These are phyloP conservation scores for Colletotrichum sp. DNA, from an alignment of 2,329 filamentous ascomycete species.

Conservation along the genomic window DNA sequence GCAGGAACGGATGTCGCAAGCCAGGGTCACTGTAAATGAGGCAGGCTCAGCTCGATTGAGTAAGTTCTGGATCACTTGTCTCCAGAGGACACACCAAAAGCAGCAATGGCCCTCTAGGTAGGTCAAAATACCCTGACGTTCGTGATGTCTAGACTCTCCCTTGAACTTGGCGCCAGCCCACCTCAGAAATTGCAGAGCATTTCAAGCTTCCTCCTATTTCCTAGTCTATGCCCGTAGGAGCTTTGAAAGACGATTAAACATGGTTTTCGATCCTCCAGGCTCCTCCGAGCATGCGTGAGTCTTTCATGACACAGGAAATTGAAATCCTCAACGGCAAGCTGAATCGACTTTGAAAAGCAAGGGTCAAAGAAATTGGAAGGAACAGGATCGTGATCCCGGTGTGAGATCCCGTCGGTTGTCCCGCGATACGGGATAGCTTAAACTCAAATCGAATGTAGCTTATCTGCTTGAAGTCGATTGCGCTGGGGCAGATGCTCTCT, in stretches of 20 bases:
- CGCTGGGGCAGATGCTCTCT: not conserved
- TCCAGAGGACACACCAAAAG: fast-evolving
- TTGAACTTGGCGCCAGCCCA: not conserved
- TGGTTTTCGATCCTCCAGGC: not conserved
- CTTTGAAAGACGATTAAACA: not conserved
- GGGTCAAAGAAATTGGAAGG: not conserved
- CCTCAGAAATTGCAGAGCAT: not conserved
- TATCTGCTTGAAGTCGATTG: not conserved
- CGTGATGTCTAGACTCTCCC: not conserved
- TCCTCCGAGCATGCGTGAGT: not conserved
- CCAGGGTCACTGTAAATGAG: not conserved
- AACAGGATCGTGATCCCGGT: not conserved
- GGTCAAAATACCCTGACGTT: not conserved
- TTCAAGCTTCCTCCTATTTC: not conserved
- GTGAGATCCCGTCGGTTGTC: not conserved
- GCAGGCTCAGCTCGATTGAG: not conserved
- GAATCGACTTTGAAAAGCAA: not conserved
- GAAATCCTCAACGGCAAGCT: not conserved
- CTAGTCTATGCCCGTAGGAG: not conserved
- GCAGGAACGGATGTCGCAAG: not conserved
- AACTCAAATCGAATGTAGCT: not conserved
- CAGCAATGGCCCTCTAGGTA: not conserved
- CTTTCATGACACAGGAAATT: not conserved
- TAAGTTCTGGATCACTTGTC: fast-evolving
- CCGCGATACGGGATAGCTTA: not conserved